Percentiles rank a stretch among this genome's conserved stretches.
Conservation (phyloP, 441 rosid genomes). For the Croton laevigatus region DNA sequence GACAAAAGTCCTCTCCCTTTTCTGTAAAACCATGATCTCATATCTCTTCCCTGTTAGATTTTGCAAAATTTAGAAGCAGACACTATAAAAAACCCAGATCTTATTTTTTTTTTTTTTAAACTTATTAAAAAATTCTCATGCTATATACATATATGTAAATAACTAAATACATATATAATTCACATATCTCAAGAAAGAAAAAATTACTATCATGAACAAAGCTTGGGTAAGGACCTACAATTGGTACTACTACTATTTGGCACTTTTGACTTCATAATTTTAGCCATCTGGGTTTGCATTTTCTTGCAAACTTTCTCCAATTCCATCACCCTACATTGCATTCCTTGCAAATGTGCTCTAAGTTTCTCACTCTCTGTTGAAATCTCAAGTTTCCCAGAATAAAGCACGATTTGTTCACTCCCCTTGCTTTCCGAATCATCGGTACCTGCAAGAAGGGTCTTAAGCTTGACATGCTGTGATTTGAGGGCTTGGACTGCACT, state of each 20-base stretch:
- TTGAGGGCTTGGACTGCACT: slow-evolving; percentile 33
- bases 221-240: slow-evolving; percentile 63
- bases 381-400: slow-evolving; percentile 45
- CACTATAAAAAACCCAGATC: not conserved
- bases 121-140: not conserved
- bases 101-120: too few relatives aligned
- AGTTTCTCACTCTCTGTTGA: slow-evolving; percentile 43
- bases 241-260: slow-evolving; percentile 28
- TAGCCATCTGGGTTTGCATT: slow-evolving; percentile 77
- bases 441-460: slow-evolving; percentile 32
- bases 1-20: not conserved
- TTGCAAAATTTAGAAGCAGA: not conserved
- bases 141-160: slow-evolving; percentile 12
- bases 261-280: slow-evolving; percentile 54
- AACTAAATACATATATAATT: not conserved
- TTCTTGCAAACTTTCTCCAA: slow-evolving; percentile 70
- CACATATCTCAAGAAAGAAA: not conserved
- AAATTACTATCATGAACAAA: slow-evolving; percentile 56
- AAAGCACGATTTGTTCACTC: slow-evolving; percentile 40
- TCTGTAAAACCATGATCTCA: not conserved
- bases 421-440: slow-evolving; percentile 21
- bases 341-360: slow-evolving; percentile 57
- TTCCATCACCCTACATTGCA: slow-evolving; percentile 77
- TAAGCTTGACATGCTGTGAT: slow-evolving; percentile 45
- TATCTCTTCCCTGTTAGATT: not conserved